phyloP scores from a whole-genome alignment of 495 filamentous ascomycete species.

The Physcia stellaris region DNA sequence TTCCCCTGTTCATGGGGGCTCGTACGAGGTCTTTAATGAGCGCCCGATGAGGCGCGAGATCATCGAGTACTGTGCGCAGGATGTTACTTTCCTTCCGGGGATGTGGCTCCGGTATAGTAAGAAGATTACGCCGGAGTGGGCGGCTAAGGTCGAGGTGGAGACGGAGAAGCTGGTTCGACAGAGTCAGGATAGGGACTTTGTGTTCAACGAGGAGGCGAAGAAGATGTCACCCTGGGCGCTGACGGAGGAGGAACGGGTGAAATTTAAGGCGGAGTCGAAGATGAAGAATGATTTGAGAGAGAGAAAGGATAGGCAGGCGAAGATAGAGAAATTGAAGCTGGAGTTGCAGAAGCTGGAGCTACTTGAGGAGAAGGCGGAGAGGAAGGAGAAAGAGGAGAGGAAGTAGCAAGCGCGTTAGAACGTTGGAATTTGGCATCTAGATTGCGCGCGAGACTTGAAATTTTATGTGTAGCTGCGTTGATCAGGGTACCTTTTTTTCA shows the following conservation, averaged over 20 bases:
- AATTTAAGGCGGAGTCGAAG: not conserved
- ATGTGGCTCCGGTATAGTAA: slow-evolving; percentile 20
- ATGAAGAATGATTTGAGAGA: not conserved
- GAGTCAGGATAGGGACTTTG: slow-evolving; percentile 5
- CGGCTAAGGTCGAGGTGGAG: slow-evolving; percentile 14
- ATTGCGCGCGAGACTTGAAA: too few species aligned
- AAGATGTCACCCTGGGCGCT: slow-evolving; percentile 4
- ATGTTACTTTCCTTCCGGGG: slow-evolving; percentile 29
- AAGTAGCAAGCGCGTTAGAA: too few species aligned
- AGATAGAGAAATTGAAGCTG: too few species aligned
- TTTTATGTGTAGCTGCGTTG: too few species aligned
- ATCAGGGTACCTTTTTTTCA: too few species aligned
- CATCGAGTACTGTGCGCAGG: slow-evolving; percentile 32
- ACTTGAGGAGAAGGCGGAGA: not conserved
- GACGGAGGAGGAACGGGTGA: not conserved
- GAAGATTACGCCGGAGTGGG: slow-evolving; percentile 16
- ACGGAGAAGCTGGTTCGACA: slow-evolving; percentile 15
- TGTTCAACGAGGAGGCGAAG: slow-evolving; percentile 1
- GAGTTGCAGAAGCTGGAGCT: too few species aligned
- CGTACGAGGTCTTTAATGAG: slow-evolving; percentile 32
- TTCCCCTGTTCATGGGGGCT: slow-evolving; percentile 26
- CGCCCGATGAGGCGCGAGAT: slow-evolving; percentile 32
- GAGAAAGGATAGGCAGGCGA: not conserved
- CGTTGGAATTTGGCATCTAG: too few species aligned
- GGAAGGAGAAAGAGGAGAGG: not conserved